These are phyloP conservation scores for Cytospora mali DNA, from an alignment of 2,329 filamentous ascomycete genomes.

Conservation along the genomic window DNA sequence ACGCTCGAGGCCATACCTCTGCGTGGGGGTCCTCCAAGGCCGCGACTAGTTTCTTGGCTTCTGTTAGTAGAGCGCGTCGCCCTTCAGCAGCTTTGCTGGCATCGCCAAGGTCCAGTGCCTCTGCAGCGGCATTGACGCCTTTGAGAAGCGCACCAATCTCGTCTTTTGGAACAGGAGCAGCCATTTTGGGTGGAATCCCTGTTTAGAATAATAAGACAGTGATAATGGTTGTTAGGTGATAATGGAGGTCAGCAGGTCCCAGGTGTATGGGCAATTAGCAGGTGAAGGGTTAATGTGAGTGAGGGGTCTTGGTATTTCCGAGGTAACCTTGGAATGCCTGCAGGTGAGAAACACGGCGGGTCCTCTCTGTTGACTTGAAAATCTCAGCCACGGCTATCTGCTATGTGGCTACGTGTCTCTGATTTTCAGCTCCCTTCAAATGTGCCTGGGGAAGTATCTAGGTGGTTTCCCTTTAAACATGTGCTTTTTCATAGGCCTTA, in stretches of 20 bases:
- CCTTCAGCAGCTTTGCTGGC: background rate
- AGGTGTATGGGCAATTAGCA: too few relatives aligned
- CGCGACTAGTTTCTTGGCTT: background rate
- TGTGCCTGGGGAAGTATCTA: background rate
- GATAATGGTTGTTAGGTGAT: background rate
- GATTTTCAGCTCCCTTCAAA: background rate
- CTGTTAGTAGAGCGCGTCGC: background rate
- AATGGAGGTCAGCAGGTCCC: background rate
- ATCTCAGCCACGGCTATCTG: background rate
- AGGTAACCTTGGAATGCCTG: too few relatives aligned
- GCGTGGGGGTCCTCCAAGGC: constrained; percentile 7
- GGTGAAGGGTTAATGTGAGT: background rate
- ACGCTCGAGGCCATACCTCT: constrained; percentile 18
- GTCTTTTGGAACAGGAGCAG: background rate
- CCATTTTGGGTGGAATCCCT: background rate
- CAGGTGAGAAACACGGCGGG: background rate
- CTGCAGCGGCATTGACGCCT: background rate
- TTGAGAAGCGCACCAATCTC: background rate
- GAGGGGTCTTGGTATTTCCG: background rate
- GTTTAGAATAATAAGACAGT: too few relatives aligned
- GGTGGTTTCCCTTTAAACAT: background rate
- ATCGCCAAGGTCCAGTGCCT: background rate
- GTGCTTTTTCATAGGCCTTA: background rate
- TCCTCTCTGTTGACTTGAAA: background rate
- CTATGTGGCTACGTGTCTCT: background rate